These are phyloP conservation scores for Fusarium phyllophilum DNA, from an alignment of 2,329 filamentous ascomycete species.

Conservation along the genomic window DNA sequence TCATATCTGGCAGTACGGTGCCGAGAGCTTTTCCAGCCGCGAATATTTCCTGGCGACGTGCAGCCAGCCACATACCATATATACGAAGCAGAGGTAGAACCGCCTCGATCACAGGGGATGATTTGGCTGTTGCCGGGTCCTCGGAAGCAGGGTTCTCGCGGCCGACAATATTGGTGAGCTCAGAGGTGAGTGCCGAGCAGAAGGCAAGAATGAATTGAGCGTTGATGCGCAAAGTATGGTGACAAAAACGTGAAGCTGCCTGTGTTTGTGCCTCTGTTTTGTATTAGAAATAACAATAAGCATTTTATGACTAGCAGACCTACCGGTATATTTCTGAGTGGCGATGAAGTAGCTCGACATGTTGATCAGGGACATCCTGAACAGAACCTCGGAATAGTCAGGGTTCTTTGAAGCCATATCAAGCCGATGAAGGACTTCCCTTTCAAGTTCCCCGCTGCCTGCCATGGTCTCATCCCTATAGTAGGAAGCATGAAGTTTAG, in stretches of 20 bases:
- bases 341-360: slow-evolving; percentile 85
- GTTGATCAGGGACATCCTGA: slow-evolving; percentile 86
- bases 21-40: slow-evolving; percentile 58
- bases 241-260: slow-evolving; percentile 59
- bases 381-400: slow-evolving; percentile 70
- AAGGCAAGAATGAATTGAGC: slow-evolving; percentile 79
- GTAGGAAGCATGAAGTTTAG: slow-evolving; percentile 85
- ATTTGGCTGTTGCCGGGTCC: slow-evolving; percentile 41
- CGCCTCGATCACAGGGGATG: slow-evolving; percentile 53
- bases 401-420: slow-evolving; percentile 77
- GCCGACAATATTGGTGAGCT: slow-evolving; percentile 66
- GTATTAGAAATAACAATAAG: slow-evolving; percentile 10
- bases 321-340: slow-evolving; percentile 47
- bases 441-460: slow-evolving; percentile 83
- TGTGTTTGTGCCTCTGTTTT: slow-evolving; percentile 59
- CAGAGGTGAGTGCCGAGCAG: slow-evolving; percentile 74
- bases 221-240: slow-evolving; percentile 81
- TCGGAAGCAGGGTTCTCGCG: slow-evolving; percentile 37
- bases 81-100: slow-evolving; percentile 64
- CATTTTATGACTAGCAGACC: slow-evolving; percentile 32
- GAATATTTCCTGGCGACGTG: slow-evolving; percentile 58
- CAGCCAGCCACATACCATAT: slow-evolving; percentile 64
- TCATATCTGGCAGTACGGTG: slow-evolving; percentile 57
- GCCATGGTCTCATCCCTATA: slow-evolving; percentile 80
- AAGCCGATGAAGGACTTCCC: slow-evolving; percentile 83